Conservation (phyloP, 345 rosid species). For the Angophora floribunda region DNA sequence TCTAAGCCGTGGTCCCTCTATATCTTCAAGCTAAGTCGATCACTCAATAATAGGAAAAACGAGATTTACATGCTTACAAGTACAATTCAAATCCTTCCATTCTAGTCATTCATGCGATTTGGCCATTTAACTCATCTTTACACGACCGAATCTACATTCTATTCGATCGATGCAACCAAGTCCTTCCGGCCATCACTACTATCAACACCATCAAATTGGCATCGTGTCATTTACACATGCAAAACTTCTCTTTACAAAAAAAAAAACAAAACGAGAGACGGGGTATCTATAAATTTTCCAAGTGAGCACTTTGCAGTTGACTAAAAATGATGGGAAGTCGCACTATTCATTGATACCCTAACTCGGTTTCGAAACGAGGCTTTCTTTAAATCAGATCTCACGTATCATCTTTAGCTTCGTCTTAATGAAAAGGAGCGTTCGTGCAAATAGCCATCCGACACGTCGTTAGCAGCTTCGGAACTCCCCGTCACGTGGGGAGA, state of each 20-base stretch:
- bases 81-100: fast-evolving
- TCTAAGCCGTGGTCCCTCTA: neutral
- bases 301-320: neutral
- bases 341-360: neutral
- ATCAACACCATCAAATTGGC: fast-evolving
- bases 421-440: neutral
- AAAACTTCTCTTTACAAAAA: neutral
- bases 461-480: neutral
- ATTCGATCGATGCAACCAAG: neutral
- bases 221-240: fast-evolving
- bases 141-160: fast-evolving
- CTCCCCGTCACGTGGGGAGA: neutral
- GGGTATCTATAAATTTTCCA: neutral
- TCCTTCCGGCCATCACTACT: fast-evolving
- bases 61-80: too few relatives aligned
- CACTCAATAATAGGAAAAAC: neutral
- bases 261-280: neutral
- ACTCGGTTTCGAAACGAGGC: neutral
- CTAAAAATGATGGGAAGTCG: neutral
- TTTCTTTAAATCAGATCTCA: neutral
- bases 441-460: neutral
- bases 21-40: neutral
- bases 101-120: fast-evolving
- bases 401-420: neutral
- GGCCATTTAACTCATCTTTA: neutral